Base-by-base conservation (phyloP, 768 basidiomycete species). In the Coprinellus aureogranulatus region DNA sequence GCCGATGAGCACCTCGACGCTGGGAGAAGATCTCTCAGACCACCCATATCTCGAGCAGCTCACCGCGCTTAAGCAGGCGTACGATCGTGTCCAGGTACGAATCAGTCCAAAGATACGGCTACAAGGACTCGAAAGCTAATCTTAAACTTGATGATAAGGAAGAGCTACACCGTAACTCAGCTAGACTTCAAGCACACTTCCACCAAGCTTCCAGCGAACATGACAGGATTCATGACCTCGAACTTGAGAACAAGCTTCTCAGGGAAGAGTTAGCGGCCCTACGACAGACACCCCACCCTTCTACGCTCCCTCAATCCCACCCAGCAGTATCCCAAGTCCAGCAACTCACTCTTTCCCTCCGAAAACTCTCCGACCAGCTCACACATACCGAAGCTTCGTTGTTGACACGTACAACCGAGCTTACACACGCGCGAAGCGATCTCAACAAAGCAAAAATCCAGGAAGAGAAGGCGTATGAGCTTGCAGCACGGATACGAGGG, bases 361-460 rank as follows among this genome's bases (percentile, higher is more conserved):
- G 89, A 6, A 81, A 80, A 22, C 74, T 89, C 30, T 86, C 83
- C 2, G 85, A 89, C 65, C 87, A 91, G 68, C 79, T 91, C 20
- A 75, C 79, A 0, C 65, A 80, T 10, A 84, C 87, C 0, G 90
- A 92, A 66, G 70, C 77, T 11, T 66, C 80, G 9, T 74, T 90
- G 0, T 67, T 77, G 14, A 66, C 73, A 1, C 80, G 80, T 23
- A 84, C 80, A 0, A 74, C 69, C 0, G 78, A 85, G n/a, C 71
- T 87, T 1, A 67, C 74, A 0, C 63, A 75, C 27, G 68, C 75
- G 0, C 75, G 72, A 26, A 75, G 72, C 27, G 81, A 85, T n/a
- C 63, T 78, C 5, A 60, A 63, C 1, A 79, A 72, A 54, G 77
- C 79, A 0, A 77, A 71, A 28, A 66, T 73, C 16, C 68, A 75